These are phyloP conservation scores for Phylloporus arenicola DNA, from an alignment of 768 basidiomycete genomes.

Conservation along the genomic window DNA sequence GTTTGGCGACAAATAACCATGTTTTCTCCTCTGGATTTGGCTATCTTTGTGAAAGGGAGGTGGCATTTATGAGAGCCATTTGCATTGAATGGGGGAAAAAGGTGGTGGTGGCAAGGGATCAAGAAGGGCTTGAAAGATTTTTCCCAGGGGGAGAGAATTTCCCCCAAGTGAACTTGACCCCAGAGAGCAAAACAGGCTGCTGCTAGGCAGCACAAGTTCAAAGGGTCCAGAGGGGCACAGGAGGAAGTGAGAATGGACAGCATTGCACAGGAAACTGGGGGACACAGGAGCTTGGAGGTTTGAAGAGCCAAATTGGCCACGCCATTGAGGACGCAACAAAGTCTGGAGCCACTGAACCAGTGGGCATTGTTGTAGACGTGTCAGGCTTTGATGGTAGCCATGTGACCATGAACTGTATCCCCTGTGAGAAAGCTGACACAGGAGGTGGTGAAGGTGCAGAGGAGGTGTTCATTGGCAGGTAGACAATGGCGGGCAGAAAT, in stretches of 20 bases:
- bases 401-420: not conserved
- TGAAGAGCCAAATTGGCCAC: constrained; percentile 22
- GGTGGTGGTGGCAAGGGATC: not conserved
- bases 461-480: constrained; percentile 23
- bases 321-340: constrained; percentile 23
- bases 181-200: not conserved
- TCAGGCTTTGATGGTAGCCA: constrained; percentile 27
- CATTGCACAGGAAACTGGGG: constrained; percentile 22
- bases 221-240: not conserved
- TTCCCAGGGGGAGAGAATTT: constrained; percentile 1
- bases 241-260: not conserved
- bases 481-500: constrained; percentile 12
- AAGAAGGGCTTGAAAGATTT: not conserved
- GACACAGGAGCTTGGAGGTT: constrained; percentile 4
- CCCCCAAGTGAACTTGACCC: not conserved
- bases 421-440: not conserved
- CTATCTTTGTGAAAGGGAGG: constrained; percentile 14
- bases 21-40: constrained; percentile 24
- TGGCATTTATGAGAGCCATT: not conserved
- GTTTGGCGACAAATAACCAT: constrained; percentile 29
- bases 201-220: not conserved
- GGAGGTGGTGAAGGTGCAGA: constrained; percentile 27
- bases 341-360: constrained; percentile 17
- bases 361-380: constrained; percentile 25
- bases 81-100: not conserved